Evolutionary conservation across 805 yeast species (phyloP).

Genomic region (Metschnikowia shivogae): DNA sequence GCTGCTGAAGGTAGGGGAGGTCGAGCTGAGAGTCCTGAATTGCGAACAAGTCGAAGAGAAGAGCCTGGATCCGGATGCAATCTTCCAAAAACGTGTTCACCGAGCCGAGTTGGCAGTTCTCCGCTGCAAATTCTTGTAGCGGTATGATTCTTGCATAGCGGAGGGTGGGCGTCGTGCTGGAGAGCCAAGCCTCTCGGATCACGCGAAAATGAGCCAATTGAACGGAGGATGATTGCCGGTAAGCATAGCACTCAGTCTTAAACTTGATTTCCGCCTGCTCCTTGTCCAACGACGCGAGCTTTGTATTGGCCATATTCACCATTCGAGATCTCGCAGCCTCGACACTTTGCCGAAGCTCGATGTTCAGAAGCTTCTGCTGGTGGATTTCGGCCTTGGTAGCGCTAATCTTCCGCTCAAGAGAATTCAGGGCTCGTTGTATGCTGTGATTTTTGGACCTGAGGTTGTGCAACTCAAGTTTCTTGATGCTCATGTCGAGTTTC

Average conservation of each 20-base stretch:
- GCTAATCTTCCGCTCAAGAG: neutral
- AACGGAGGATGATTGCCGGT: conserved; percentile 23
- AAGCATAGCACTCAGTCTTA: conserved; percentile 19
- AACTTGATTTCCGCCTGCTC: conserved; percentile 6
- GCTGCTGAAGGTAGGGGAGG: conserved; percentile 19
- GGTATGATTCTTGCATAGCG: neutral
- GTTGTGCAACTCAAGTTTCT: conserved; percentile 24
- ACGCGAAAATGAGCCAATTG: conserved; percentile 23
- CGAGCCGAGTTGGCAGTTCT: conserved; percentile 19
- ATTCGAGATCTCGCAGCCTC: neutral
- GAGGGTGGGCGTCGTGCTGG: neutral
- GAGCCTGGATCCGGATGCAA: conserved; percentile 16
- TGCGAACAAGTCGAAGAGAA: conserved; percentile 14
- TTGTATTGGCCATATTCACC: conserved; percentile 5
- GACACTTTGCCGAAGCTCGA: neutral
- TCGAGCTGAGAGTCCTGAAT: conserved; percentile 6
- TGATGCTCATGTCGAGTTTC: conserved; percentile 27
- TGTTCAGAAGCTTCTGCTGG: conserved; percentile 1
- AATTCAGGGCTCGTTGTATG: conserved; percentile 10
- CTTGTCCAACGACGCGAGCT: conserved; percentile 6
- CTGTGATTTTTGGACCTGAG: conserved; percentile 9
- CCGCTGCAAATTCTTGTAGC: neutral
- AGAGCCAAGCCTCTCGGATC: conserved; percentile 21
- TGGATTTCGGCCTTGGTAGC: neutral
- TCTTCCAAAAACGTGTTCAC: conserved; percentile 25